Conservation (phyloP, 306 rosid genomes). For the Trifolium pratense region DNA sequence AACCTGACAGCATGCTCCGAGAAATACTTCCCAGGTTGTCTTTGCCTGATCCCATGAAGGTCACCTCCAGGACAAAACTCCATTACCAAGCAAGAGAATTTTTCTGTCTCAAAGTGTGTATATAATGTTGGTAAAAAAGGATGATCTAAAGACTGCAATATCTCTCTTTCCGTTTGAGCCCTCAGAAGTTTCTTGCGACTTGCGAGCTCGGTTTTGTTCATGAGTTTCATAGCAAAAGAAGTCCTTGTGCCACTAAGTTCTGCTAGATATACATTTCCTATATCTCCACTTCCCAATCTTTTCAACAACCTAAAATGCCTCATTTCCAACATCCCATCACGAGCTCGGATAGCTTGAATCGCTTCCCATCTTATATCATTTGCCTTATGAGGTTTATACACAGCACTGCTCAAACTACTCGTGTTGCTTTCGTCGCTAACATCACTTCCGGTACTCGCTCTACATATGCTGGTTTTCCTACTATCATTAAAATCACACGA, state of each 20-base stretch:
- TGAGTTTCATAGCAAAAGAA: slow-evolving; percentile 90
- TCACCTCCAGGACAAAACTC: slow-evolving; percentile 98
- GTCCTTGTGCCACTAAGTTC: slow-evolving; percentile 84
- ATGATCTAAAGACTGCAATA: slow-evolving; percentile 91
- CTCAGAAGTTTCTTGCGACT: slow-evolving; percentile 87
- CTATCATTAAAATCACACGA: slow-evolving; percentile 68
- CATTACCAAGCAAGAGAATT: slow-evolving; percentile 87
- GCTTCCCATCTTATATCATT: slow-evolving; percentile 97
- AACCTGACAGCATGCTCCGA: slow-evolving; percentile 97
- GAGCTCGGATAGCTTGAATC: slow-evolving; percentile 73
- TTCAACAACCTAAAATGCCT: slow-evolving; percentile 76
- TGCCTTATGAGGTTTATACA: slow-evolving; percentile 85
- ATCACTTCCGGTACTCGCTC: slow-evolving; percentile 91
- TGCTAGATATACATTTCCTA: slow-evolving; percentile 82
- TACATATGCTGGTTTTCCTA: slow-evolving; percentile 76
- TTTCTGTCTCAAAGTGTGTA: slow-evolving; percentile 82
- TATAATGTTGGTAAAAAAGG: slow-evolving; percentile 93
- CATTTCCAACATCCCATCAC: slow-evolving; percentile 69
- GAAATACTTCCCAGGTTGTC: slow-evolving; percentile 83
- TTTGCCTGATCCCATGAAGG: slow-evolving; percentile 86
- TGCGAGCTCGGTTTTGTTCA: slow-evolving; percentile 79
- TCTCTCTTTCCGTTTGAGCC: slow-evolving; percentile 96
- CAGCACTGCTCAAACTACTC: slow-evolving; percentile 69
- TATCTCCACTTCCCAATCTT: slow-evolving; percentile 90
- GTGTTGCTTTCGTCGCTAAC: slow-evolving; percentile 85